These are phyloP conservation scores for Trematosphaeria pertusa DNA, from an alignment of 2,329 filamentous ascomycete genomes.

Conservation along the genomic window DNA sequence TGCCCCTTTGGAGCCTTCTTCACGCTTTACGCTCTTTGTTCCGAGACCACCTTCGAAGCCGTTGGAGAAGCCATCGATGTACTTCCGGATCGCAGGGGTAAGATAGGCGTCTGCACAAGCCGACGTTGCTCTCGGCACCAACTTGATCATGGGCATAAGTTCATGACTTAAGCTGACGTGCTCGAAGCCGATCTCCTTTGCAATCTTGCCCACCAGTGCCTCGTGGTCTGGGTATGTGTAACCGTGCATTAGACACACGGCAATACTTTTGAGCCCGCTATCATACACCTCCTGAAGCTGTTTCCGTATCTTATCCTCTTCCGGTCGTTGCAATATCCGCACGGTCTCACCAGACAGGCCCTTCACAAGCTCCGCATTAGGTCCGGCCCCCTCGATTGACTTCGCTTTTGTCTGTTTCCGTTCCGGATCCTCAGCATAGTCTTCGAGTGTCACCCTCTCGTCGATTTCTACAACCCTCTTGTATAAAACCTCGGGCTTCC, in stretches of 20 bases:
- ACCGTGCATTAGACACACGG: conserved; percentile 89
- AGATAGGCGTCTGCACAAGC: conserved; percentile 83
- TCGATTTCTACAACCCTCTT: conserved; percentile 86
- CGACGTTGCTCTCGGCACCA: conserved; percentile 76
- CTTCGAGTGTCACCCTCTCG: conserved; percentile 88
- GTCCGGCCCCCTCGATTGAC: conserved; percentile 55
- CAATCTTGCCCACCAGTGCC: conserved; percentile 75
- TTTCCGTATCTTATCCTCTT: conserved; percentile 61
- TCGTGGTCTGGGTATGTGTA: conserved; percentile 93
- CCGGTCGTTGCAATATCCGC: conserved; percentile 70
- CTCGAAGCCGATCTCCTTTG: conserved; percentile 79
- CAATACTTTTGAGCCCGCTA: conserved; percentile 78
- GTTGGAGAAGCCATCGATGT: conserved; percentile 76
- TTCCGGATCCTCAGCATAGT: conserved; percentile 87
- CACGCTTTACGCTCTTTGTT: conserved; percentile 73
- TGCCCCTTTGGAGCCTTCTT: conserved; percentile 70
- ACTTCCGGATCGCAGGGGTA: conserved; percentile 79
- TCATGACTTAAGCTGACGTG: conserved; percentile 84
- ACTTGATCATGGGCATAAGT: conserved; percentile 88
- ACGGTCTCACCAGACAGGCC: conserved; percentile 79
- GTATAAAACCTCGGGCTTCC: conserved; percentile 86
- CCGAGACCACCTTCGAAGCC: conserved; percentile 85
- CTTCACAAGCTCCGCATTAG: conserved; percentile 66
- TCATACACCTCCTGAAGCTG: conserved; percentile 73
- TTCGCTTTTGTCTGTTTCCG: conserved; percentile 64